phyloP scores from a whole-genome alignment of 805 yeast genomes.

The Lipomyces yamadae region DNA sequence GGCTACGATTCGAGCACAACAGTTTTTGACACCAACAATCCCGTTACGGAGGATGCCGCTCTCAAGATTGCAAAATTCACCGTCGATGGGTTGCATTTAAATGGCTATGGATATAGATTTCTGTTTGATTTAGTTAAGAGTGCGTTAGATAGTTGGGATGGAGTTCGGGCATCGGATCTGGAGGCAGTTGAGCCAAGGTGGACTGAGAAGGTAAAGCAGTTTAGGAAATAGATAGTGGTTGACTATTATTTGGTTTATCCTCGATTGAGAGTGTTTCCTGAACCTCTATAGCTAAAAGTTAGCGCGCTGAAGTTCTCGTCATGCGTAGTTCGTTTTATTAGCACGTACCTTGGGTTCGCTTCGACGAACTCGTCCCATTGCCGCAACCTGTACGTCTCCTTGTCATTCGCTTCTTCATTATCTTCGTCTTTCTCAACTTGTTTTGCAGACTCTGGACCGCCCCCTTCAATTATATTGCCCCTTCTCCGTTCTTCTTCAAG shows the following conservation, averaged over 20 bases:
- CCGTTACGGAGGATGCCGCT: constrained; percentile 12
- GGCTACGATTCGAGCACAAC: constrained; percentile 21
- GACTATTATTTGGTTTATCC: constrained; percentile 50
- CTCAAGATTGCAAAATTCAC: constrained; percentile 18
- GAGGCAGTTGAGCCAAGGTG: constrained; percentile 43
- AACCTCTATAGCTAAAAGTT: constrained; percentile 53
- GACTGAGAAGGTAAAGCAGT: constrained; percentile 23
- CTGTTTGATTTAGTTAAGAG: constrained; percentile 18
- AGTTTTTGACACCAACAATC: not conserved
- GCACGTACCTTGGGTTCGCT: constrained; percentile 59
- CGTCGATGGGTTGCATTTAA: constrained; percentile 39
- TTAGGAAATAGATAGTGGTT: not conserved
- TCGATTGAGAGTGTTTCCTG: constrained; percentile 81
- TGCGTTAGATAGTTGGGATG: constrained; percentile 17
- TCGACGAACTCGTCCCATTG: constrained; percentile 95
- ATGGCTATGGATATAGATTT: constrained; percentile 38
- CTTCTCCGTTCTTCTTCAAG: constrained; percentile 82
- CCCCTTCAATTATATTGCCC: constrained; percentile 68
- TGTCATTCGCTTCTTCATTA: constrained; percentile 61
- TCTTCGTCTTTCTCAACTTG: constrained; percentile 65
- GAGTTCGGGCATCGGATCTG: constrained; percentile 10
- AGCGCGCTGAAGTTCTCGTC: not conserved
- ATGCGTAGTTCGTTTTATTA: not conserved
- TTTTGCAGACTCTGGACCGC: constrained; percentile 44
- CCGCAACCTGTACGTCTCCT: constrained; percentile 74